Conservation (phyloP, 768 basidiomycete species). For the Ramaria sp. region DNA sequence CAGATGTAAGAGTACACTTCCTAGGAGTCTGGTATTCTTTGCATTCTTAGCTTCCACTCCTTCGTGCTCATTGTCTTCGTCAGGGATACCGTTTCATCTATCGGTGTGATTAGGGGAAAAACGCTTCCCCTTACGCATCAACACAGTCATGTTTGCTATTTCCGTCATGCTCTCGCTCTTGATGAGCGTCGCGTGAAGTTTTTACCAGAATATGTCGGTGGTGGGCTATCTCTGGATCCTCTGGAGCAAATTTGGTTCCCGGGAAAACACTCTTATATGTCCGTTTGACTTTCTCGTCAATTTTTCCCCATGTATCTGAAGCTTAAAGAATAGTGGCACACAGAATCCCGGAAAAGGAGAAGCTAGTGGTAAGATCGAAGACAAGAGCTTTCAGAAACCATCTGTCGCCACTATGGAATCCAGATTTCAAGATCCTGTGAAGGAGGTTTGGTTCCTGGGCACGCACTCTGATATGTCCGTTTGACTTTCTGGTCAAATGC, state of each 20-base stretch:
- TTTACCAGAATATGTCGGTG: conserved; percentile 29
- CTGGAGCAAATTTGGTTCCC: conserved; percentile 34
- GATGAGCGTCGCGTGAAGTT: conserved; percentile 39
- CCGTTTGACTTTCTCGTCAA: conserved; percentile 8
- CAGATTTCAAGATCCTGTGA: too few species aligned
- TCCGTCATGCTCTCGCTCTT: conserved; percentile 36
- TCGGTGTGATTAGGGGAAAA: conserved; percentile 24
- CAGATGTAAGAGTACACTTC: conserved; percentile 29
- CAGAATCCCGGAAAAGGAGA: too few species aligned
- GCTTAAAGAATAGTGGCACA: too few species aligned
- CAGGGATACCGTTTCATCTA: conserved; percentile 39
- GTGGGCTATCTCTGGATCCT: conserved; percentile 13
- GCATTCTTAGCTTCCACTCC: too few species aligned
- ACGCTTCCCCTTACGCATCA: conserved; percentile 24
- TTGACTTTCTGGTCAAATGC: too few species aligned
- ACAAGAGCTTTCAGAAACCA: too few species aligned
- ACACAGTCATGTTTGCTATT: conserved; percentile 26
- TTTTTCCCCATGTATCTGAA: not conserved
- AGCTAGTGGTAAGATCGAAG: too few species aligned
- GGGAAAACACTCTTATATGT: conserved; percentile 30
- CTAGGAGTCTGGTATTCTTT: conserved; percentile 30
- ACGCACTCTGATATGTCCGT: too few species aligned
- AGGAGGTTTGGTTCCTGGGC: too few species aligned
- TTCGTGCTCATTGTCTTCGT: too few species aligned
- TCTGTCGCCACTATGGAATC: too few species aligned